A percentile compares a stretch with the other conserved stretches of the same genome.
phyloP scores from a whole-genome alignment of 306 rosid species.

The Vicia faba region DNA sequence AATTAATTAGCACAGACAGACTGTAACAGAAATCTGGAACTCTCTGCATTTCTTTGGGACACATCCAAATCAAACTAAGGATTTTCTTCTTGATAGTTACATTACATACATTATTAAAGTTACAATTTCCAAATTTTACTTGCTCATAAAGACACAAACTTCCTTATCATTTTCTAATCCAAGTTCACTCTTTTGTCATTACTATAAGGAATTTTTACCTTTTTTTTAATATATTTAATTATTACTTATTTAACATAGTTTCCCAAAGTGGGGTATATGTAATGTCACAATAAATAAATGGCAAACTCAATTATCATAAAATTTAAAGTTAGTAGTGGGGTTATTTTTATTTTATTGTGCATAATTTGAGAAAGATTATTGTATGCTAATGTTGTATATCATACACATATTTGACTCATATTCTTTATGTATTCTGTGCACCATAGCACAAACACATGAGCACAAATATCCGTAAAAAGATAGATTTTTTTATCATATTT shows the following conservation, averaged over 20 bases:
- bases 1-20: background rate
- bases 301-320: background rate
- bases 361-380: background rate
- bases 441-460: background rate
- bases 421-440: background rate
- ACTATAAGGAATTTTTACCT: too few species aligned
- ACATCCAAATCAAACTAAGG: background rate
- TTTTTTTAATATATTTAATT: too few species aligned
- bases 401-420: background rate
- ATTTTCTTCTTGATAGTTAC: background rate
- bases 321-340: background rate
- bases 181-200: too few species aligned
- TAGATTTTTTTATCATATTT: too few species aligned
- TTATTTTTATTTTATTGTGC: background rate
- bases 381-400: background rate
- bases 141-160: background rate
- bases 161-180: background rate
- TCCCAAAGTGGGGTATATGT: background rate
- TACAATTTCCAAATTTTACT: slow-evolving; percentile 8
- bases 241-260: too few species aligned
- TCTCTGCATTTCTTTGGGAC: background rate
- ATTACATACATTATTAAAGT: background rate
- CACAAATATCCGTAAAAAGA: too few species aligned
- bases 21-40: background rate
- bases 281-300: background rate